Evolutionary conservation across 202 grass and related monocot genomes (phyloP), one percentile per base, ranked within the genome.

Genomic region (Hordeum pubiflorum): DNA sequence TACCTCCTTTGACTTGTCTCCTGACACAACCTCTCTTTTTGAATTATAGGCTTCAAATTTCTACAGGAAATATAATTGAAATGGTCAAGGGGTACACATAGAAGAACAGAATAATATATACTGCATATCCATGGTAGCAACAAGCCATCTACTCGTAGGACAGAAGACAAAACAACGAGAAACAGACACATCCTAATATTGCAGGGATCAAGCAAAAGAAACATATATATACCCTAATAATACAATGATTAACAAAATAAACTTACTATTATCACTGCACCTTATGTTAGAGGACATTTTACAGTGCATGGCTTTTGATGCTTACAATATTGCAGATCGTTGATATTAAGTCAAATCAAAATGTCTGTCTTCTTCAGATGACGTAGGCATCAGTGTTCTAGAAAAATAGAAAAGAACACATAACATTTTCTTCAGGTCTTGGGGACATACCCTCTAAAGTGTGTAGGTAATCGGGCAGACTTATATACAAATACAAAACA

Each of bases 41-140:
- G 90, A 85, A 88, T 91, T 87, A 85, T 93, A 98, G 40, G 92
- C 90, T 89, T 95, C 95, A 88, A 95, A 98, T 88, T 91, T 98
- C 95, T 98, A 83, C 40, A 87, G 22, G 78, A 78, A 78, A 86
- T 44, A 75, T 7, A 88, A 81, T 39, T 81, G 65, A 41, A 76
- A 52, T 74, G 58, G 22, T 63, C 75, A 89, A 3, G 59, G 27
- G 34, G 46, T 81, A 43, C 77, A 20, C 41, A 71, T 36, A 69
- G 7, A 77, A 69, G 43, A 14, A 77, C 52, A 36, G 71, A 74
- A 70, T 54, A 86, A 76, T 26, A 24, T 39, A 76, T 63, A 83
- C 39, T 33, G 40, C 63, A 74, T 41, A 33, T 32, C 1, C 9
- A 67, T 12, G 12, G 63, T 70, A 56, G 23, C 27, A 44, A 46